Evolutionary conservation across 768 basidiomycete genomes (phyloP), one percentile per base, ranked within the genome.

Genomic region (Collybia sp.): DNA sequence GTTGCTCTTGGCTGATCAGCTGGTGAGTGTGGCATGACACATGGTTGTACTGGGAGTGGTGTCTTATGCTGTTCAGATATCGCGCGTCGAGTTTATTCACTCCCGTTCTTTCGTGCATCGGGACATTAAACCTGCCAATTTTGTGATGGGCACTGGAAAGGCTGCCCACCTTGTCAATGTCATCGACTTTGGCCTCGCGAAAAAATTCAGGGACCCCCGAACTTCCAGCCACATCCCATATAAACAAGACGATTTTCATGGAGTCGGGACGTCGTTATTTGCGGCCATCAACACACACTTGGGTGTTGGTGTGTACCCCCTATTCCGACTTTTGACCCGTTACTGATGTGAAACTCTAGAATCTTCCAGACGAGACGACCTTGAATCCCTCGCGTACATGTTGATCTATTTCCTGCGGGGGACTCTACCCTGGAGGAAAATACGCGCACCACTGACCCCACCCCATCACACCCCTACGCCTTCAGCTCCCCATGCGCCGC

Each of bases 81-180:
- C 92, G 6, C 92, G 95, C 40, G 85, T 97, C 58, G 91, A 96
- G 65, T 98, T 93, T 65, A 93, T 97, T 54, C 95, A 99, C 68
- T 90, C 88, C 1, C 86, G 91, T 59, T 89, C 91, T 58, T 87
- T 95, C 55, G 83, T 96, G 35, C 95, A 98, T 64, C 88, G 95
- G 53, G 95, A 98, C 62, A 88, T 99, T 66, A 99, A 98, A 65
- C 95, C 95, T 32, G 95, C 95, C 58, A 98, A 99, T 69, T 99
- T 99, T 62, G 85, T 99, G 50, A 97, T 98, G 91, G 90, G 92
- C 52, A 83, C 63, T 60, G 70, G 68, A 31, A 69, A 67, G 52
- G 69, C 70, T 19, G 59, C 76, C 0, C 75, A 77, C 55, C 67
- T 83, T 57, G 93, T 99, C 61, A 95, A 98, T 64, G 88, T 99